Evolutionary conservation across 192 early-diverging fungal genomes (phyloP), one percentile per base, ranked within the genome.

Genomic region (Coemansia sp.): DNA sequence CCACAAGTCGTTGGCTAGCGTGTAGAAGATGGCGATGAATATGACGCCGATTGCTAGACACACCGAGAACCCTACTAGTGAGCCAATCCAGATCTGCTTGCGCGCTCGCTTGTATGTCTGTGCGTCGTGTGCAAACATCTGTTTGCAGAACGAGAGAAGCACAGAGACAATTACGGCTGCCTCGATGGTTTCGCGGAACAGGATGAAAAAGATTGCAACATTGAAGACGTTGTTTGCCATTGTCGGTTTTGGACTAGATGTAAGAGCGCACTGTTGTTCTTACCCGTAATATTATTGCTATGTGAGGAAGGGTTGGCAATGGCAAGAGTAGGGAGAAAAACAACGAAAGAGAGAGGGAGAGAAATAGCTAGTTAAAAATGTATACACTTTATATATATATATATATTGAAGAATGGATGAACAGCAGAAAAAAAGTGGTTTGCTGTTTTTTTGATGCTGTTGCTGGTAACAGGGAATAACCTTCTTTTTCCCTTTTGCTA

Each of bases 91-190:
- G 10, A 97, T 84, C 50, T 92, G 90, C 65, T 78, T 84, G 50
- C 84, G 76, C 17, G 90, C 79, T 5, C 85, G 82, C 32, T 85
- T 84, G 71, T 74, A 84, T 17, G 88, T 71, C 13, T 39, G 64
- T 0, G 59, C 42, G 65, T 88, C 77, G 49, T 78, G 65, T 14
- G 79, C 71, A 62, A 93, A 85, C 65, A 90, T 84, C 67, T 90
- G 88, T 25, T 78, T 64, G 72, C 91, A 73, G 81, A 94, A 94
- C 20, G 92, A 77, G 25, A 94, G 84, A 13, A 95, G 75, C 17
- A 98, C 93, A n/a, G 90, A 90, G 61, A 98, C 80, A 72, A 98
- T 90, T 65, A 97, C 88, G 19, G 89, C 88, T 5, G 91, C 93
- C 84, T 98, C 95, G 14, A 91, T 85, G 37, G 93, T 90, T 84